Evolutionary conservation across 176 grass and related monocot genomes (phyloP).

Genomic region (Secale cereale): DNA sequence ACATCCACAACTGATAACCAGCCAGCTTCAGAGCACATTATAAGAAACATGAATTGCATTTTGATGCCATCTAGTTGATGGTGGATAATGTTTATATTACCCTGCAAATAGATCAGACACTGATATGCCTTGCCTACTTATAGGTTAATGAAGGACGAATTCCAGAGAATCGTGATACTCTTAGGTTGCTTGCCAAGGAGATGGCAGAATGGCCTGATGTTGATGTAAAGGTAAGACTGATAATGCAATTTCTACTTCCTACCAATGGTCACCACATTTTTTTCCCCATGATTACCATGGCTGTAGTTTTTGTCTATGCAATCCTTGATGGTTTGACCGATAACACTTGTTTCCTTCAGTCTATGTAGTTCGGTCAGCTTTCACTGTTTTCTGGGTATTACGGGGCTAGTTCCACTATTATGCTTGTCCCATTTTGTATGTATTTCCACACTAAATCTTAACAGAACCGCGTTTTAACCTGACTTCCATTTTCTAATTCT

Average conservation of each 20-base stretch:
- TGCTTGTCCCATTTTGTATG: background rate
- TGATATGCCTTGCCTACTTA: constrained; percentile 11
- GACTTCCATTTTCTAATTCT: background rate
- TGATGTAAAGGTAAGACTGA: constrained; percentile 74
- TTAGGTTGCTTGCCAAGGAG: constrained; percentile 84
- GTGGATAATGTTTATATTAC: background rate
- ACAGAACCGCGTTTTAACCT: background rate
- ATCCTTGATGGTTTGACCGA: background rate
- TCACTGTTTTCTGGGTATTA: background rate
- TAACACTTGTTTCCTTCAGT: background rate
- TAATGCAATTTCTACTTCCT: constrained; percentile 2
- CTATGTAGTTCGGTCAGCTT: constrained; percentile 4
- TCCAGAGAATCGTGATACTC: constrained; percentile 70
- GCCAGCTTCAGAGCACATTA: background rate
- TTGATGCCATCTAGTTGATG: background rate
- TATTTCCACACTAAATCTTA: background rate
- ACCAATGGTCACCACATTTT: background rate
- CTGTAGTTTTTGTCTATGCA: background rate
- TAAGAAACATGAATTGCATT: constrained; percentile 10
- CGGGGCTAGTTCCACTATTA: background rate
- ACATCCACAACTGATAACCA: background rate
- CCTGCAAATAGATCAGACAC: background rate
- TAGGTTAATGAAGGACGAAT: constrained; percentile 87
- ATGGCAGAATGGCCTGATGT: constrained; percentile 85
- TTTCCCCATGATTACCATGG: background rate